These are phyloP conservation scores for Kluyveromyces siamensis DNA, from an alignment of 805 yeast species.

Conservation along the genomic window DNA sequence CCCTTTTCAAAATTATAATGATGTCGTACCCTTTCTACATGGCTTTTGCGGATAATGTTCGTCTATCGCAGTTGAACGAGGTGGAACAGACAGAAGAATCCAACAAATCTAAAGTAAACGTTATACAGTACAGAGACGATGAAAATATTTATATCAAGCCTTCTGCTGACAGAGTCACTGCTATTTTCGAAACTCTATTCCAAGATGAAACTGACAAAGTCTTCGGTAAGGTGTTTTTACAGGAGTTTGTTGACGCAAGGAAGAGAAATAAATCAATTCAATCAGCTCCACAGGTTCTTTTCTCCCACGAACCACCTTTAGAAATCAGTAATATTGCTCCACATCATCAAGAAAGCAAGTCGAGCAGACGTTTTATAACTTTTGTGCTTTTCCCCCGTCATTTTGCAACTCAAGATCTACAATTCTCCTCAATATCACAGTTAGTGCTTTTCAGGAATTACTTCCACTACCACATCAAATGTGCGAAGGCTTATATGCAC, in stretches of 20 bases:
- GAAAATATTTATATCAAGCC: constrained; percentile 89
- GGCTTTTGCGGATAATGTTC: constrained; percentile 75
- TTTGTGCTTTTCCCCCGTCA: constrained; percentile 81
- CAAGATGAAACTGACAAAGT: constrained; percentile 94
- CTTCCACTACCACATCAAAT: constrained; percentile 97
- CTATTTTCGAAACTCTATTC: constrained; percentile 87
- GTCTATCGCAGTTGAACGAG: constrained; percentile 36
- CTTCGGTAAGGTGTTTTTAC: constrained; percentile 81
- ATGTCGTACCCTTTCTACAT: constrained; percentile 88
- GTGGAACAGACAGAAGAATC: constrained; percentile 17
- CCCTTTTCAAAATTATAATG: constrained; percentile 74
- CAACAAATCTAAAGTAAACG: constrained; percentile 12
- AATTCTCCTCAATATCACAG: constrained; percentile 54
- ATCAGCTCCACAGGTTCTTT: constrained; percentile 96
- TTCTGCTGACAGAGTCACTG: constrained; percentile 92
- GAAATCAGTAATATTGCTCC: constrained; percentile 51
- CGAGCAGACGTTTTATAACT: constrained; percentile 40
- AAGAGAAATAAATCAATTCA: constrained; percentile 88
- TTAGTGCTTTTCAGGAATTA: constrained; percentile 89
- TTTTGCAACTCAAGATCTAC: constrained; percentile 52
- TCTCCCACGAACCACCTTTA: constrained; percentile 89
- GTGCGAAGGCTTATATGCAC: constrained; percentile 97
- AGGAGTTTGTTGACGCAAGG: constrained; percentile 94
- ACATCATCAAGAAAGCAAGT: constrained; percentile 33
- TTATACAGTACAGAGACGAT: constrained; percentile 79